These are phyloP conservation scores for Saccharomyces eubayanus DNA, from an alignment of 805 yeast genomes.

Conservation along the genomic window DNA sequence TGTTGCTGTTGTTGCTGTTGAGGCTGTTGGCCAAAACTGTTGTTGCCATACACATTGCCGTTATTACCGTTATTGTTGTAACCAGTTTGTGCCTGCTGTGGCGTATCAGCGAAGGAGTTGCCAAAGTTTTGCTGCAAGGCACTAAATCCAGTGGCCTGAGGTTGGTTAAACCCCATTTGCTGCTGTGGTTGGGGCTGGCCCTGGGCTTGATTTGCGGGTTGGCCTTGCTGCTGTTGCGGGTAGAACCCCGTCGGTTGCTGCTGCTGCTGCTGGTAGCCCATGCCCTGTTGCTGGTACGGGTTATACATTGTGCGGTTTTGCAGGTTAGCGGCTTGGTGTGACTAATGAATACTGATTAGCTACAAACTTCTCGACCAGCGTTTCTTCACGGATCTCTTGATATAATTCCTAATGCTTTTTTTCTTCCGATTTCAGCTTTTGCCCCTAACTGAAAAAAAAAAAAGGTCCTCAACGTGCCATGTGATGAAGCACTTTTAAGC, in stretches of 20 bases:
- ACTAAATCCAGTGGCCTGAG: slow-evolving; percentile 11
- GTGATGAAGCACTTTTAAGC: background rate
- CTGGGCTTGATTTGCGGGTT: slow-evolving; percentile 6
- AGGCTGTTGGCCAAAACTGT: slow-evolving; percentile 5
- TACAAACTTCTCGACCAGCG: background rate
- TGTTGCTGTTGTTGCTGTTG: slow-evolving; percentile 8
- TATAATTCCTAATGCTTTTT: background rate
- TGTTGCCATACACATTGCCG: background rate
- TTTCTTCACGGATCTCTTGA: background rate
- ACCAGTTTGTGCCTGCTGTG: slow-evolving; percentile 3
- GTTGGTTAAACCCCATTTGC: slow-evolving; percentile 8
- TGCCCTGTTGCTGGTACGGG: slow-evolving; percentile 8
- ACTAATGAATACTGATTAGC: background rate
- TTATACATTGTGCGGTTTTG: slow-evolving; percentile 6
- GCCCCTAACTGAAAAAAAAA: background rate
- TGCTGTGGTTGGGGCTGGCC: background rate
- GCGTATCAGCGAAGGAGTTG: slow-evolving; percentile 2
- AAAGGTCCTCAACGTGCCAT: background rate
- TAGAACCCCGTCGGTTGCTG: background rate
- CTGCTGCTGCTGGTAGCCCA: slow-evolving; percentile 5
- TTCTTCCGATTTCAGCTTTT: background rate
- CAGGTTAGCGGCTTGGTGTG: background rate
- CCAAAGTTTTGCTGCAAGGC: slow-evolving; percentile 1
- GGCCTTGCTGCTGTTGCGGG: slow-evolving; percentile 6
- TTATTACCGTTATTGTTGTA: background rate